These are phyloP conservation scores for Coemansia sp. DNA, from an alignment of 192 early-diverging fungal species.

Conservation along the genomic window DNA sequence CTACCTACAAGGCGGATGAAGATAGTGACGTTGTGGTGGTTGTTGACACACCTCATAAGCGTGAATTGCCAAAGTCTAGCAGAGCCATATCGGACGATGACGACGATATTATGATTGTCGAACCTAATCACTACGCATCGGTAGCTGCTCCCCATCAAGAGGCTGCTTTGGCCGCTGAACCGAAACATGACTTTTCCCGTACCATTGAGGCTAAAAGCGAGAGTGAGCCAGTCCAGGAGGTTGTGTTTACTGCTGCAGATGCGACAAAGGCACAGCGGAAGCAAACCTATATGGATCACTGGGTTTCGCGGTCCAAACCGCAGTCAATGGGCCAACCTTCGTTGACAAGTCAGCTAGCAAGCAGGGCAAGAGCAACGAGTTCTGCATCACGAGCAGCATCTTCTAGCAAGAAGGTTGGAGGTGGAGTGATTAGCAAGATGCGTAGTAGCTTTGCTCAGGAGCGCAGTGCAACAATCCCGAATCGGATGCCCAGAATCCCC, in stretches of 20 bases:
- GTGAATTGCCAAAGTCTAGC: background rate
- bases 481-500: constrained; percentile 9
- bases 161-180: background rate
- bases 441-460: constrained; percentile 24
- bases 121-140: background rate
- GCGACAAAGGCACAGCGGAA: constrained; percentile 3
- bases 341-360: background rate
- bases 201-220: background rate
- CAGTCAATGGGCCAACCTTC: background rate
- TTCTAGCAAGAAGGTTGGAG: constrained; percentile 10
- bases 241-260: constrained; percentile 20
- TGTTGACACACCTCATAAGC: background rate
- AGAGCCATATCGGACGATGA: background rate
- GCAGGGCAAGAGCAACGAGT: background rate
- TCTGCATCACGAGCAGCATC: background rate
- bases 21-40: background rate
- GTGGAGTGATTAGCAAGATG: constrained; percentile 18
- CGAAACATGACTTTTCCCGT: background rate
- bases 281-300: constrained; percentile 36
- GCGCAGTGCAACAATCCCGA: constrained; percentile 10
- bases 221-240: constrained; percentile 3
- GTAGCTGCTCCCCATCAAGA: background rate
- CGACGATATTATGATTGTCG: background rate
- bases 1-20: background rate
- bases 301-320: constrained; percentile 15